phyloP scores from a whole-genome alignment of 305 asterid genomes.

The Caryopteris hybrid region DNA sequence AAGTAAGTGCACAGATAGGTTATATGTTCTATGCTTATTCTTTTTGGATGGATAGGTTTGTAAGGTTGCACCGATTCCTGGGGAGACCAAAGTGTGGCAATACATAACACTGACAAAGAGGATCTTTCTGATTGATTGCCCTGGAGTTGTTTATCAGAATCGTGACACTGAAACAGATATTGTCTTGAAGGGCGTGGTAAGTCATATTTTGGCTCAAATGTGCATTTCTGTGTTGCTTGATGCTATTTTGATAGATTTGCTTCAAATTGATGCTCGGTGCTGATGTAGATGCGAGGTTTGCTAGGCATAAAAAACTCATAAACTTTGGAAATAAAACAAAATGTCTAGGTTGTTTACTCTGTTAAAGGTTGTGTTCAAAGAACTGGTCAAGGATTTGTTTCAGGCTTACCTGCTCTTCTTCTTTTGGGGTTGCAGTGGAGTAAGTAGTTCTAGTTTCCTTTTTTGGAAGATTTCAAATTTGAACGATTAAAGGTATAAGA shows the following conservation, averaged over 20 bases:
- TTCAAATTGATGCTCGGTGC: background rate
- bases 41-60: slow-evolving; percentile 57
- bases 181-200: slow-evolving; percentile 95
- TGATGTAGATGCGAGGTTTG: background rate
- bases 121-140: slow-evolving; percentile 92
- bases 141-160: slow-evolving; percentile 91
- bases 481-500: too few species aligned
- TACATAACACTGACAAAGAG: slow-evolving; percentile 87
- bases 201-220: slow-evolving; percentile 15
- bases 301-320: background rate
- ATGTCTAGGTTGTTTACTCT: background rate
- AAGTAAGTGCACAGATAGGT: too few species aligned
- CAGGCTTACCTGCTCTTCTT: background rate
- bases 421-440: background rate
- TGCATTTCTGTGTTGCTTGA: background rate
- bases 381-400: background rate
- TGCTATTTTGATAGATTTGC: background rate
- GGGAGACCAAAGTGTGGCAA: slow-evolving; percentile 99
- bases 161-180: slow-evolving; percentile 79
- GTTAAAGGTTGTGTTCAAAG: too few species aligned
- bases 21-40: too few species aligned
- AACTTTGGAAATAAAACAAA: background rate
- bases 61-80: slow-evolving; percentile 97
- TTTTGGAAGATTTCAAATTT: too few species aligned
- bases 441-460: background rate